Evolutionary conservation across 352 stramenopile genomes (phyloP), one percentile per base, ranked within the genome.

Genomic region (Discostella stelligera): DNA sequence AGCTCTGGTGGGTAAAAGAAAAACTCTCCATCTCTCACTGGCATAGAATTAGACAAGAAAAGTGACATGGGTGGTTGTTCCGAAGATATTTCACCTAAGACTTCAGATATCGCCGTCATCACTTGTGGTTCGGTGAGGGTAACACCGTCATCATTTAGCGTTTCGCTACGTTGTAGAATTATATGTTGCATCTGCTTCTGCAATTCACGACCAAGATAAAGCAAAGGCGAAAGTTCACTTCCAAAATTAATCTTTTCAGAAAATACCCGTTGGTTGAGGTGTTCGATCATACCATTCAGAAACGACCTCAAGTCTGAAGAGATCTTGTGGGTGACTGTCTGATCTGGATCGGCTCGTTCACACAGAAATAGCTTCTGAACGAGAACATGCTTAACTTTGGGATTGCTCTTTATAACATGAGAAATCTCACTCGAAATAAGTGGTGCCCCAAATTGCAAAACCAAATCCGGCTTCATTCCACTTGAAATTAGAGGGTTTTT

Each of bases 41-140:
- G 86, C 88, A 93, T 93, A 14, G 79, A 90, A 76, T 93, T 93
- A 9, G 88, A 92, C 18, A 93, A 55, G 75, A 93, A 93, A 21
- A 93, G 69, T 49, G 82, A 86, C 65, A 74, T 84, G 3, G 74
- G 41, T 25, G 69, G 48, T 25, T 48, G 18, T n/a, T 63, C 74
- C 11, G 37, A 49, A 7, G 37, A 74, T 66, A 60, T 58, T 18
- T 83, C 74, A 23, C 49, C 65, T 3, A 91, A 58, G 14, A 82
- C 56, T 32, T 89, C 73, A 50, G 82, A 70, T 30, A 93, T 78
- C 10, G 79, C 79, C 39, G 87, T 60, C 10, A 87, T 76, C 55
- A 93, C 67, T 78, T 92, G 75, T 55, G 88, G 88, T 60, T 93
- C 88, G 46, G 78, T 91, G 0, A 91, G 68, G 56, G 25, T 81